Evolutionary conservation across 768 basidiomycete species (phyloP).

Genomic region (Russula foetens): DNA sequence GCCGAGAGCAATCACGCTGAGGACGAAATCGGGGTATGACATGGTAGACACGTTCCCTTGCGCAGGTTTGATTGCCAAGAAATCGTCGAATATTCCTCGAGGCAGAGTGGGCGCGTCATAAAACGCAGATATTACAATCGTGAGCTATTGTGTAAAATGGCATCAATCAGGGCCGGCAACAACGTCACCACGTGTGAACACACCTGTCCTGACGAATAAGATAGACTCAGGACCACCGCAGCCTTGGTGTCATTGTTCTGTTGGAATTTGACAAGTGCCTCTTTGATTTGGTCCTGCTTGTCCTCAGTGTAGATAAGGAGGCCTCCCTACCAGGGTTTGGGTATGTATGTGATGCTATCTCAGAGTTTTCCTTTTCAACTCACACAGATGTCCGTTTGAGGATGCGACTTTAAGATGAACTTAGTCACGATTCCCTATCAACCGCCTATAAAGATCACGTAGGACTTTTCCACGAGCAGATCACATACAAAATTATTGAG

Average conservation of each 20-base stretch:
- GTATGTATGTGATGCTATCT: no score
- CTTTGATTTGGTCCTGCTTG: not conserved
- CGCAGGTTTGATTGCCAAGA: conserved; percentile 12
- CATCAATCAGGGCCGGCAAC: not conserved
- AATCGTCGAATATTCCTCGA: conserved; percentile 15
- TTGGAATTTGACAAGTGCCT: not conserved
- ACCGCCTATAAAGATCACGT: no score
- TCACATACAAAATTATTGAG: conserved; percentile 8
- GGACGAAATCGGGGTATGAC: not conserved
- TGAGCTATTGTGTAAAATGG: not conserved
- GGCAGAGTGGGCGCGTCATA: conserved; percentile 19
- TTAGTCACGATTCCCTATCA: conserved; percentile 7
- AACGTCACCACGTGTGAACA: not conserved
- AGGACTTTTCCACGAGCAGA: no score
- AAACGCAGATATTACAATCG: not conserved
- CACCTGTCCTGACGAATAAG: not conserved
- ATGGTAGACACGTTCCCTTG: not conserved
- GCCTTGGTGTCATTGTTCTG: no score
- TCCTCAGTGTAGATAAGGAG: not conserved
- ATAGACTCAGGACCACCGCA: not conserved
- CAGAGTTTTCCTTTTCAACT: no score
- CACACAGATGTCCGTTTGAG: conserved; percentile 23
- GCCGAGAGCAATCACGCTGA: not conserved
- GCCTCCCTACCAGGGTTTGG: not conserved
- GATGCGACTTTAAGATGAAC: conserved; percentile 19